Evolutionary conservation across 495 filamentous ascomycete genomes (phyloP).

Genomic region (Penicillium subrubescens): DNA sequence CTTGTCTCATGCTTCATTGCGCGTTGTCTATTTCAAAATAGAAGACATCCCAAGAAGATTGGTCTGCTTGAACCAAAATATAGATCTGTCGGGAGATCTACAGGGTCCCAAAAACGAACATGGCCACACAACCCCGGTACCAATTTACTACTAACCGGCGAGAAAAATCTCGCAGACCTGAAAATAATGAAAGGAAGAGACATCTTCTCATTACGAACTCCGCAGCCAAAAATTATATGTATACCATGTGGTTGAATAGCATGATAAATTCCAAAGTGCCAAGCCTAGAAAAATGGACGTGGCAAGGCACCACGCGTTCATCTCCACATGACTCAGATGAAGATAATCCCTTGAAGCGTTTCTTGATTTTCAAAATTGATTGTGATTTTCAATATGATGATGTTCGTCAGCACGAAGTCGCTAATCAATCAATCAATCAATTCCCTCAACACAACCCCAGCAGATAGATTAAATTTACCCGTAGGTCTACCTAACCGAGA

Average conservation of each 20-base stretch:
- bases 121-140: not conserved
- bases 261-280: not conserved
- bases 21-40: not conserved
- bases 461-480: not conserved
- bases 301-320: constrained; percentile 1
- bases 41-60: not conserved
- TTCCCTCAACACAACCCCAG: not conserved
- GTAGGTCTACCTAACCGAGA: not conserved
- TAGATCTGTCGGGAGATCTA: not conserved
- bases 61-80: not conserved
- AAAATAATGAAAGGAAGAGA: not conserved
- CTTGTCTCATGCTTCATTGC: not conserved
- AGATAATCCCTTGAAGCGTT: not conserved
- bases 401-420: not conserved
- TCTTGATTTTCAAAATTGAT: not conserved
- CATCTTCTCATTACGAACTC: not conserved
- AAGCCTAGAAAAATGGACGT: not conserved
- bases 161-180: not conserved
- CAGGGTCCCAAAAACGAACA: not conserved
- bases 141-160: not conserved
- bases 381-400: not conserved
- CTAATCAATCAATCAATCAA: not conserved
- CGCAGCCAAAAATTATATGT: not conserved
- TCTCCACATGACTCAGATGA: not conserved
- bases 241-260: not conserved